Percentiles rank a stretch among this genome's conserved stretches.
Evolutionary conservation across 2,329 filamentous ascomycete species (phyloP).

Genomic region (Fusarium decemcellulare): DNA sequence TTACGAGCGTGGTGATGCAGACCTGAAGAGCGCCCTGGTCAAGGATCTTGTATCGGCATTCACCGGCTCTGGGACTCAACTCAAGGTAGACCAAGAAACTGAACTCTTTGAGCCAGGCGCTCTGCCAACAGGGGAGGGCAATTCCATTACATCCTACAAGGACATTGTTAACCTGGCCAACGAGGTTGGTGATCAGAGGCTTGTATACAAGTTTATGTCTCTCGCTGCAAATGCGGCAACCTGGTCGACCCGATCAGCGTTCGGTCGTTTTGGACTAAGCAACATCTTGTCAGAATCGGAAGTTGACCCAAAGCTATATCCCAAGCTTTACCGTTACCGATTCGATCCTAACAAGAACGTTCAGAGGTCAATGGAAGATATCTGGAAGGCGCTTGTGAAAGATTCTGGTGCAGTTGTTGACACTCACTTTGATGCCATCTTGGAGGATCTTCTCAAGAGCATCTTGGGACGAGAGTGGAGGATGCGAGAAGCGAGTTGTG

Average conservation of each 20-base stretch:
- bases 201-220: constrained; percentile 99
- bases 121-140: constrained; percentile 90
- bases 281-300: constrained; percentile 91
- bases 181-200: constrained; percentile 93
- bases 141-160: constrained; percentile 94
- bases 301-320: constrained; percentile 93
- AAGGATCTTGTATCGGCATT: constrained; percentile 91
- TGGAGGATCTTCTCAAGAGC: constrained; percentile 87
- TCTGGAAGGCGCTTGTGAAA: constrained; percentile 97
- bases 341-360: constrained; percentile 97
- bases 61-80: constrained; percentile 79
- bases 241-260: constrained; percentile 97
- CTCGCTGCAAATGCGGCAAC: constrained; percentile 95
- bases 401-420: constrained; percentile 84
- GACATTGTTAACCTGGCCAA: constrained; percentile 97
- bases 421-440: constrained; percentile 87
- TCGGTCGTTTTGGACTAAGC: constrained; percentile 93
- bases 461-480: constrained; percentile 95
- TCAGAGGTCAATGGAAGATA: constrained; percentile 95
- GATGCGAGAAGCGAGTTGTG: constrained; percentile 91
- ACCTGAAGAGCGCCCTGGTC: constrained; percentile 85
- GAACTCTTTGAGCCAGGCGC: constrained; percentile 94
- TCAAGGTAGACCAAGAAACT: constrained; percentile 91
- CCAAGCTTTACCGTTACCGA: constrained; percentile 93
- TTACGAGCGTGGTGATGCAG: constrained; percentile 90